These are phyloP conservation scores for Paspalum vaginatum DNA, from an alignment of 176 grass and related monocot genomes.

Conservation along the genomic window DNA sequence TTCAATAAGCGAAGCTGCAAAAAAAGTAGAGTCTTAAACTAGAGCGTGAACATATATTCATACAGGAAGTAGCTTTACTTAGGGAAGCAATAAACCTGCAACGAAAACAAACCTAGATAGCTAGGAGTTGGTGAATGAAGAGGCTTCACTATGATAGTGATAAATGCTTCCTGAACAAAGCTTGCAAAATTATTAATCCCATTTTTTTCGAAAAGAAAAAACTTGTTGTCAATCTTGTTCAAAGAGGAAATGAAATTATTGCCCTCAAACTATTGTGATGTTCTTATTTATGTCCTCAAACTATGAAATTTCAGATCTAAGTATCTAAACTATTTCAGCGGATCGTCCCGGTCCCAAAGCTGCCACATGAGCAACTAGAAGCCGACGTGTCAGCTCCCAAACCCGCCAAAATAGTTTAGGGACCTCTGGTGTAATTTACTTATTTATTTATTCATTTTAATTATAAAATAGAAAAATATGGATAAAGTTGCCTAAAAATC, in stretches of 20 bases:
- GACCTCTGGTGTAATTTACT: no score
- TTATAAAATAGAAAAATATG: no score
- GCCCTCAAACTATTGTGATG: no score
- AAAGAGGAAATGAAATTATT: constrained; percentile 5
- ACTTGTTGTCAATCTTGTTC: constrained; percentile 2
- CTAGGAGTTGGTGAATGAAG: constrained; percentile 17
- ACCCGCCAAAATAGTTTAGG: no score
- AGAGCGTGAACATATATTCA: constrained; percentile 17
- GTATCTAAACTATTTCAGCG: no score
- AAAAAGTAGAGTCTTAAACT: constrained; percentile 18
- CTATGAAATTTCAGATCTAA: no score
- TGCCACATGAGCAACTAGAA: no score
- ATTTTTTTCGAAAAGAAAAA: background rate
- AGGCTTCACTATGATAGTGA: background rate
- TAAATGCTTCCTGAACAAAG: background rate
- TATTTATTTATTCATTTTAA: no score
- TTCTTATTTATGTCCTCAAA: no score
- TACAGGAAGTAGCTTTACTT: constrained; percentile 7
- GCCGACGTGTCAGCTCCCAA: no score
- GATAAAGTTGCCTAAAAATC: no score
- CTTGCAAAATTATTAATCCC: background rate
- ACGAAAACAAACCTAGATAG: background rate
- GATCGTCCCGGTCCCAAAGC: no score
- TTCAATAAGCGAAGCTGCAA: constrained; percentile 83
- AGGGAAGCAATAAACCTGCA: background rate